Evolutionary conservation across 1,284 basidiomycete species (phyloP).

Genomic region (Austroboletus novae-zelandiae): DNA sequence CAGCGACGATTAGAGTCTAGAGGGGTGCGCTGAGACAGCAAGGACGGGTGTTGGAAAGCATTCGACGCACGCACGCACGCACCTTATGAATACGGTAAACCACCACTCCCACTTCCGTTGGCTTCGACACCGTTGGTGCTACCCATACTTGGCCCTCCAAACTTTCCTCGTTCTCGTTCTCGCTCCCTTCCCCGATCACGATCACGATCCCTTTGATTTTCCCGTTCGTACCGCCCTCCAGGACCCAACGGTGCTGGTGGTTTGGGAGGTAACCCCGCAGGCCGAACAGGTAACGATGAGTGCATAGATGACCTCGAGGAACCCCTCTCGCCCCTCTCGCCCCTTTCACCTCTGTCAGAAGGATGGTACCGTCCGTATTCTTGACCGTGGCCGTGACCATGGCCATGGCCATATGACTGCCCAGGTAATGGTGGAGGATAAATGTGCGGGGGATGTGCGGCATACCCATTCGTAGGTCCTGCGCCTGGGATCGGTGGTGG

Average conservation of each 20-base stretch:
- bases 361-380: conserved; percentile 11
- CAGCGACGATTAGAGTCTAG: background rate
- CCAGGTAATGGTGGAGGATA: conserved; percentile 19
- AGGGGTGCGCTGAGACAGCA: background rate
- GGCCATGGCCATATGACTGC: conserved; percentile 4
- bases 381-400: conserved; percentile 10
- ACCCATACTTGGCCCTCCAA: conserved; percentile 8
- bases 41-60: background rate
- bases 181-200: conserved; percentile 13
- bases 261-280: conserved; percentile 19
- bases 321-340: conserved; percentile 7
- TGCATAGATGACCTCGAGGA: conserved; percentile 11
- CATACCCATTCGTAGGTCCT: conserved; percentile 19
- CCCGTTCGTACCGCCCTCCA: conserved; percentile 21
- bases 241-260: conserved; percentile 19
- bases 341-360: conserved; percentile 17
- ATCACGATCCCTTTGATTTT: conserved; percentile 6
- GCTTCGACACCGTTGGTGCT: conserved; percentile 7
- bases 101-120: conserved; percentile 14
- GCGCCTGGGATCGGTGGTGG: conserved; percentile 10
- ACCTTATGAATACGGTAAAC: conserved; percentile 23
- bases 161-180: conserved; percentile 14
- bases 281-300: conserved; percentile 19
- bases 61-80: background rate
- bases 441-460: conserved; percentile 12